A percentile compares a stretch with the other conserved stretches of the same genome.
phyloP scores from a whole-genome alignment of 192 early-diverging fungal genomes.

The Coemansia sp. region DNA sequence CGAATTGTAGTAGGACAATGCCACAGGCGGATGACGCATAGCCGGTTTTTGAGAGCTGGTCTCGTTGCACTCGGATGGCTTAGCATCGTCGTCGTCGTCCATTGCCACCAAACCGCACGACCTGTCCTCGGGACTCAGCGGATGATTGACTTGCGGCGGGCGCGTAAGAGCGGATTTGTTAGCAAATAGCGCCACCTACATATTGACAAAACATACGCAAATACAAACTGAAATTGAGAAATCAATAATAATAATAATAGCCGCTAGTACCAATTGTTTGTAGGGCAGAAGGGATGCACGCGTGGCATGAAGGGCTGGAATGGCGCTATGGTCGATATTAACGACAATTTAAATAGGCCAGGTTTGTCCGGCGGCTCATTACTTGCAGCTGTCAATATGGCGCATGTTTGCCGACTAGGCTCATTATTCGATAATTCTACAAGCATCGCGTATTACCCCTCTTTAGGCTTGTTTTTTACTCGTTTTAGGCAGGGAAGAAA shows the following conservation, averaged over 20 bases:
- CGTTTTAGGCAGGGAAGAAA: background rate
- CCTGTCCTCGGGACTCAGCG: background rate
- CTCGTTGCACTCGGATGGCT: slow-evolving; percentile 13
- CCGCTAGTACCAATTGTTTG: slow-evolving; percentile 11
- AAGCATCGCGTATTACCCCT: background rate
- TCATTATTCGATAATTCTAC: background rate
- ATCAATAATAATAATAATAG: background rate
- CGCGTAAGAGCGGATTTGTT: slow-evolving; percentile 4
- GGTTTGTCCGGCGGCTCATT: slow-evolving; percentile 6
- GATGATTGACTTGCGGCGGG: background rate
- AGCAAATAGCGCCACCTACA: slow-evolving; percentile 33
- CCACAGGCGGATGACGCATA: slow-evolving; percentile 7
- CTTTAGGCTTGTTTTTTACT: background rate
- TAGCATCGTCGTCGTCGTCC: background rate
- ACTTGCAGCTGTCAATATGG: background rate
- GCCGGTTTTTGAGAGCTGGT: slow-evolving; percentile 4
- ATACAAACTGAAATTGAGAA: background rate
- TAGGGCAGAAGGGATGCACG: slow-evolving; percentile 3
- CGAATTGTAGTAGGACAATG: slow-evolving; percentile 37
- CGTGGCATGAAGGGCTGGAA: background rate
- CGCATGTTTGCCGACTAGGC: background rate
- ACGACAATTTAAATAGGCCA: slow-evolving; percentile 5
- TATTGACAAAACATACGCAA: slow-evolving; percentile 5
- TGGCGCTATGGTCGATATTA: slow-evolving; percentile 2
- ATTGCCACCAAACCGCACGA: background rate